phyloP scores from a whole-genome alignment of 768 basidiomycete genomes.

The Lentinus brumalis region DNA sequence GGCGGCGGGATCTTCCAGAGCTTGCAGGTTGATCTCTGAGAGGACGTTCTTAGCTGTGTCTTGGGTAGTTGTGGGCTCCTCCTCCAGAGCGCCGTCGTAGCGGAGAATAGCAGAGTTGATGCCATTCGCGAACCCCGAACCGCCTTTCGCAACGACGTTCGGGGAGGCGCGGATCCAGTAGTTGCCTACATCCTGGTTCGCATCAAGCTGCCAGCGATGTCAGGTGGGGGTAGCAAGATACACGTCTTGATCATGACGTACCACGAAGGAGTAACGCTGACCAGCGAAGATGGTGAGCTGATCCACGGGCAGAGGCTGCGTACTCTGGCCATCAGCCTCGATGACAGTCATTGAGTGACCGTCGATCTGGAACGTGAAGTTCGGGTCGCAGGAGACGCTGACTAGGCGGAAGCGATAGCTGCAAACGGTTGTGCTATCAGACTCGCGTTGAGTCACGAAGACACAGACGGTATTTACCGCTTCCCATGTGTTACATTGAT shows the following conservation, averaged over 20 bases:
- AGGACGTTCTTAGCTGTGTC: constrained; percentile 14
- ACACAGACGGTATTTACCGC: not conserved
- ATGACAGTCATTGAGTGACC: constrained; percentile 31
- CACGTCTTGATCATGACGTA: constrained; percentile 6
- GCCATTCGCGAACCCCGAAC: constrained; percentile 35
- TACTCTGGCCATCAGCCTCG: constrained; percentile 29
- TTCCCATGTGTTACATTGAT: constrained; percentile 39
- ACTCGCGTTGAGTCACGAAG: too few relatives aligned
- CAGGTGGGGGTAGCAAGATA: too few relatives aligned
- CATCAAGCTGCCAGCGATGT: constrained; percentile 20
- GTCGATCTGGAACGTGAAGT: constrained; percentile 30
- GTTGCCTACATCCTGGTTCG: constrained; percentile 23
- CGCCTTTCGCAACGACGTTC: constrained; percentile 14
- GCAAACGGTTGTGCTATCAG: too few relatives aligned
- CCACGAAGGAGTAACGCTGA: constrained; percentile 34
- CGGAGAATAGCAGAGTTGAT: constrained; percentile 57
- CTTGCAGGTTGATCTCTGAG: constrained; percentile 11
- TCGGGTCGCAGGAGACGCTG: constrained; percentile 48
- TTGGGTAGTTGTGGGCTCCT: constrained; percentile 35
- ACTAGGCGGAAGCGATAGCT: constrained; percentile 60
- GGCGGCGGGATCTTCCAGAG: constrained; percentile 27
- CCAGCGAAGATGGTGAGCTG: constrained; percentile 28
- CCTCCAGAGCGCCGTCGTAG: constrained; percentile 44
- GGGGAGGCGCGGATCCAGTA: constrained; percentile 30
- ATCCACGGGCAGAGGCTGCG: constrained; percentile 26